phyloP scores from a whole-genome alignment of 2,329 filamentous ascomycete species.

The Trichoderma citrinoviride region DNA sequence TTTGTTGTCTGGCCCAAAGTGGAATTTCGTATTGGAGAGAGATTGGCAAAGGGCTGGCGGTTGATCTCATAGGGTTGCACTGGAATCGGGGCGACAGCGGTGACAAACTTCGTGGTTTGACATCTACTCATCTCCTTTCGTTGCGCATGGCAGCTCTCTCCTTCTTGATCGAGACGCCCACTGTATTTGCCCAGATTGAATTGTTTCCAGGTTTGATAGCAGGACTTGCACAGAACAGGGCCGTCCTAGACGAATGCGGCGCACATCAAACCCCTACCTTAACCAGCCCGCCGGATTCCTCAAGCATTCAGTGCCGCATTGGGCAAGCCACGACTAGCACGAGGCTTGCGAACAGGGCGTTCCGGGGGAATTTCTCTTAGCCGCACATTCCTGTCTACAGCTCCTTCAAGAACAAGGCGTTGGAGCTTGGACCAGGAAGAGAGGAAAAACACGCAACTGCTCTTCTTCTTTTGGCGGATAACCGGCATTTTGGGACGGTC shows the following conservation, averaged over 20 bases:
- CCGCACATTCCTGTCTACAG: too few species aligned
- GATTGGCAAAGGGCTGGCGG: conserved; percentile 2
- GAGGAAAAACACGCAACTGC: too few species aligned
- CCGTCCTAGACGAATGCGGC: conserved; percentile 5
- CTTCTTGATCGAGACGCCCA: background rate
- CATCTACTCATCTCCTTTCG: background rate
- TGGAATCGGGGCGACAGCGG: background rate
- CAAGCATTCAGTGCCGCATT: conserved; percentile 8
- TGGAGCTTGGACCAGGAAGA: too few species aligned
- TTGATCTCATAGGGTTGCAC: background rate
- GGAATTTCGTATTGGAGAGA: conserved; percentile 5
- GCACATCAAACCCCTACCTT: conserved; percentile 3
- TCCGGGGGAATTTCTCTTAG: background rate
- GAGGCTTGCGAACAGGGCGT: background rate
- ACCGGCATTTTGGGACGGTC: conserved; percentile 19
- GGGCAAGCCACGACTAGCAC: background rate
- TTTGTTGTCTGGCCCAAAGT: background rate
- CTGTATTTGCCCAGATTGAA: background rate
- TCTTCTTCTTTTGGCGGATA: conserved; percentile 4
- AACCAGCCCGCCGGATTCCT: conserved; percentile 10
- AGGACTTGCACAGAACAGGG: background rate
- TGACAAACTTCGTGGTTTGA: background rate
- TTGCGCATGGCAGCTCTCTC: background rate
- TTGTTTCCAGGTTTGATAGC: background rate
- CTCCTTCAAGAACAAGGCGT: too few species aligned